Conservation (phyloP, 805 yeast genomes). For the Starmerella vitae region DNA sequence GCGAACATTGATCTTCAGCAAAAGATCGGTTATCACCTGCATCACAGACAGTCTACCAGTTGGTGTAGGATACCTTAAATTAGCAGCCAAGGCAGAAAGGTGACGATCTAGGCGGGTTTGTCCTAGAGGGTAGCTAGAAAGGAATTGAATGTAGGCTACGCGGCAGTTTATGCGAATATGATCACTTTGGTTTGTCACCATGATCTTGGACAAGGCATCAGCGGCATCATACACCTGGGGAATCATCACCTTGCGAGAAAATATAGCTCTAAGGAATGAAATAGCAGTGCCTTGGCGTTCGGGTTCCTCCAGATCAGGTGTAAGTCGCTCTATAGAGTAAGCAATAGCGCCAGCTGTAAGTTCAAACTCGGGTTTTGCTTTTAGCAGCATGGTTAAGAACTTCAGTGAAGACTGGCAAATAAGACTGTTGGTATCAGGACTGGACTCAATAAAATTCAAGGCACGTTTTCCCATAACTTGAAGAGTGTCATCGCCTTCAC, state of each 20-base stretch:
- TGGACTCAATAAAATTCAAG: conserved; percentile 48
- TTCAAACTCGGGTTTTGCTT: conserved; percentile 51
- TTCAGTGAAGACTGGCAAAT: conserved; percentile 68
- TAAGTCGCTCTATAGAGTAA: conserved; percentile 54
- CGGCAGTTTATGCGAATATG: conserved; percentile 77
- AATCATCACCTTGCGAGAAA: conserved; percentile 55
- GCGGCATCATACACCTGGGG: conserved; percentile 85
- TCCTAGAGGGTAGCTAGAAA: conserved; percentile 93
- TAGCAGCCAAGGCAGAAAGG: conserved; percentile 64
- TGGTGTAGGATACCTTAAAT: conserved; percentile 71
- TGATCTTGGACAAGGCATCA: conserved; percentile 64
- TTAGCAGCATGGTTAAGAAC: conserved; percentile 44
- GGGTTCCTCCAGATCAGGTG: conserved; percentile 85
- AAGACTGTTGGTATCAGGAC: conserved; percentile 65
- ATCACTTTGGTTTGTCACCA: conserved; percentile 78
- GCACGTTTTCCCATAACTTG: conserved; percentile 23
- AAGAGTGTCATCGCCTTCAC: conserved; percentile 28
- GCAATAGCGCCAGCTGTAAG: conserved; percentile 60
- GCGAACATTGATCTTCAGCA: conserved; percentile 41
- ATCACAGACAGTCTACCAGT: conserved; percentile 80
- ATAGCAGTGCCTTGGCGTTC: conserved; percentile 79
- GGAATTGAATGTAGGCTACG: conserved; percentile 65
- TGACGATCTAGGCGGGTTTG: conserved; percentile 70
- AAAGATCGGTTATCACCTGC: conserved; percentile 64
- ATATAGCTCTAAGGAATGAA: conserved; percentile 64